Conservation (phyloP, 2,329 filamentous ascomycete species). For the Hypoxylon sp. region DNA sequence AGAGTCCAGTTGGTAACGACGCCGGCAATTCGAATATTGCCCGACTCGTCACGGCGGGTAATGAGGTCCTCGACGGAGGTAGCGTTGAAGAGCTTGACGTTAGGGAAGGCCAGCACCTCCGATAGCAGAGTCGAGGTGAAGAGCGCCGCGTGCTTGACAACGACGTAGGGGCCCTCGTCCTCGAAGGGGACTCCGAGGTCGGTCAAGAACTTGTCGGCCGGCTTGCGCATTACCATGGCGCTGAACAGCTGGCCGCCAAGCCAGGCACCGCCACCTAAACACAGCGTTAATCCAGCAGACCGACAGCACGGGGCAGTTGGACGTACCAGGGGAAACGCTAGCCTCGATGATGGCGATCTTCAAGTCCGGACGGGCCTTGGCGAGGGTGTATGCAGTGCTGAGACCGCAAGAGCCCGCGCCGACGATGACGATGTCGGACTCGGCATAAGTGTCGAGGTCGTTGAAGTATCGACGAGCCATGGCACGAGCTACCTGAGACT, state of each 20-base stretch:
- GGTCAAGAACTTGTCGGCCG: slow-evolving; percentile 82
- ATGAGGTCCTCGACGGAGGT: slow-evolving; percentile 93
- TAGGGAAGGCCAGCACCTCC: slow-evolving; percentile 83
- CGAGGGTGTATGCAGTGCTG: slow-evolving; percentile 83
- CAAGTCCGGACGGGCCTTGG: slow-evolving; percentile 83
- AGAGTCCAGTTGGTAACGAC: slow-evolving; percentile 97
- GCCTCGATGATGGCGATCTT: slow-evolving; percentile 93
- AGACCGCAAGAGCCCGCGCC: slow-evolving; percentile 90
- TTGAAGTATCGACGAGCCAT: slow-evolving; percentile 94
- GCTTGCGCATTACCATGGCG: slow-evolving; percentile 95
- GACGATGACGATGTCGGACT: slow-evolving; percentile 93
- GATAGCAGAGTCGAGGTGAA: slow-evolving; percentile 89
- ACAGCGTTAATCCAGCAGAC: slow-evolving; percentile 33
- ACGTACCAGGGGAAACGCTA: slow-evolving; percentile 74
- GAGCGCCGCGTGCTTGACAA: slow-evolving; percentile 91
- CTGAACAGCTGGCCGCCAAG: slow-evolving; percentile 93
- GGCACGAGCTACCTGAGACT: slow-evolving; percentile 89
- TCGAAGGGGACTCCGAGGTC: slow-evolving; percentile 87
- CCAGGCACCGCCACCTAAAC: slow-evolving; percentile 81
- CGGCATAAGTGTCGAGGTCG: slow-evolving; percentile 87
- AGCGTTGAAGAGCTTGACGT: slow-evolving; percentile 96
- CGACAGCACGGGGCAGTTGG: slow-evolving; percentile 18
- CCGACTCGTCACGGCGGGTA: slow-evolving; percentile 69
- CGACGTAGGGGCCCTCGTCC: slow-evolving; percentile 86
- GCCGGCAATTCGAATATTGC: slow-evolving; percentile 76